Conservation (phyloP, 768 basidiomycete genomes). For the Lactifluus echinatus region DNA sequence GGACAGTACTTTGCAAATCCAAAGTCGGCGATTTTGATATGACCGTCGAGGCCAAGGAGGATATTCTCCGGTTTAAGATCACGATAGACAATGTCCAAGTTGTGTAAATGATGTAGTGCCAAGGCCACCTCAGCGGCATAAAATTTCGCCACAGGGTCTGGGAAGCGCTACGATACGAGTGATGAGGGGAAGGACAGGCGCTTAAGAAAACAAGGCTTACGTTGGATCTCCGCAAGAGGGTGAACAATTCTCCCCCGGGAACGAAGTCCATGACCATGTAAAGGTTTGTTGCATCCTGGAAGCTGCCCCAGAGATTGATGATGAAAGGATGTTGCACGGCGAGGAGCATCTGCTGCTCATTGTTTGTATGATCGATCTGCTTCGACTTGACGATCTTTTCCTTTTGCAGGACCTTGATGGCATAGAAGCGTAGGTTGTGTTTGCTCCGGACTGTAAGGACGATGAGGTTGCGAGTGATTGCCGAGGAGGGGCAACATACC, state of each 20-base stretch:
- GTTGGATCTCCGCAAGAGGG: conserved; percentile 81
- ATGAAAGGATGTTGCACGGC: conserved; percentile 88
- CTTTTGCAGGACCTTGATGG: conserved; percentile 90
- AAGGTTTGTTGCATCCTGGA: conserved; percentile 85
- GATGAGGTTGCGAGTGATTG: neutral
- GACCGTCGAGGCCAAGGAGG: conserved; percentile 85
- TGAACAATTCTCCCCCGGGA: conserved; percentile 94
- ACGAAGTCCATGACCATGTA: conserved; percentile 99
- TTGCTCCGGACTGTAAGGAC: conserved; percentile 64
- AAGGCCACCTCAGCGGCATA: conserved; percentile 94
- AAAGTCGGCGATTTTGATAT: conserved; percentile 96
- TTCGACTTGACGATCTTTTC: conserved; percentile 88
- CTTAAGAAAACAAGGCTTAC: conserved; percentile 35
- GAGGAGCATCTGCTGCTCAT: conserved; percentile 81
- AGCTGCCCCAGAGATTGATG: conserved; percentile 92
- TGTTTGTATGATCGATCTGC: conserved; percentile 96
- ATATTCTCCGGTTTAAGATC: conserved; percentile 98
- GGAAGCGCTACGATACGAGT: conserved; percentile 60
- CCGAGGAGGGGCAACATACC: conserved; percentile 36
- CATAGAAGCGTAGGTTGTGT: conserved; percentile 93
- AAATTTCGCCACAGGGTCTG: conserved; percentile 95
- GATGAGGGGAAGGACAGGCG: conserved; percentile 9
- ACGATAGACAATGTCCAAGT: conserved; percentile 85
- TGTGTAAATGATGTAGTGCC: conserved; percentile 85
- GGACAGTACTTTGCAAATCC: conserved; percentile 90